phyloP scores from a whole-genome alignment of 768 basidiomycete species.

The Cytidiella melzeri region DNA sequence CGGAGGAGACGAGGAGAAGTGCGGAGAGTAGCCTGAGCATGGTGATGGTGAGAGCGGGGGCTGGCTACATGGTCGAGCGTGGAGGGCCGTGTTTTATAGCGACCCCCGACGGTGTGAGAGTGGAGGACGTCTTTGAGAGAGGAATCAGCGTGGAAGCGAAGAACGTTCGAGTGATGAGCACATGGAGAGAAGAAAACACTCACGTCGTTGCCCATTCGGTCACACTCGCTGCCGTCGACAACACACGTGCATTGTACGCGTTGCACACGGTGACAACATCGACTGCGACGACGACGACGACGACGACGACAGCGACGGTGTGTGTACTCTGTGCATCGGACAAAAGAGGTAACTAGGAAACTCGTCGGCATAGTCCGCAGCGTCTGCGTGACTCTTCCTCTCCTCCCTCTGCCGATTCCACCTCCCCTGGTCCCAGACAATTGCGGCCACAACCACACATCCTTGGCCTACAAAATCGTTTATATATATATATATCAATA shows the following conservation, averaged over 20 bases:
- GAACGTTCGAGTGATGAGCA: neutral
- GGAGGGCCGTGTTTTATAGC: too few species aligned
- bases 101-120: too few species aligned
- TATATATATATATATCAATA: neutral
- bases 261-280: neutral
- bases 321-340: conserved; percentile 3
- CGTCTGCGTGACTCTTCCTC: neutral
- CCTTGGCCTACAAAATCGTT: neutral
- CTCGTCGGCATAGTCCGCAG: conserved; percentile 12
- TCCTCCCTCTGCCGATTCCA: neutral
- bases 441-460: neutral
- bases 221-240: neutral
- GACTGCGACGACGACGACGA: neutral
- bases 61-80: too few species aligned
- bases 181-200: conserved; percentile 1
- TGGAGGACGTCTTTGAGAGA: too few species aligned
- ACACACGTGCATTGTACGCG: neutral
- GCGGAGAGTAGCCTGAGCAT: too few species aligned
- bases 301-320: neutral
- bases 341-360: conserved; percentile 20
- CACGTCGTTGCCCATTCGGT: neutral
- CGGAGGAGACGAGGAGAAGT: too few species aligned
- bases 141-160: too few species aligned
- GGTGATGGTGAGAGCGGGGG: too few species aligned
- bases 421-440: too few species aligned